Conservation (phyloP, 1,284 basidiomycete genomes). For the Leccinum solheimii region DNA sequence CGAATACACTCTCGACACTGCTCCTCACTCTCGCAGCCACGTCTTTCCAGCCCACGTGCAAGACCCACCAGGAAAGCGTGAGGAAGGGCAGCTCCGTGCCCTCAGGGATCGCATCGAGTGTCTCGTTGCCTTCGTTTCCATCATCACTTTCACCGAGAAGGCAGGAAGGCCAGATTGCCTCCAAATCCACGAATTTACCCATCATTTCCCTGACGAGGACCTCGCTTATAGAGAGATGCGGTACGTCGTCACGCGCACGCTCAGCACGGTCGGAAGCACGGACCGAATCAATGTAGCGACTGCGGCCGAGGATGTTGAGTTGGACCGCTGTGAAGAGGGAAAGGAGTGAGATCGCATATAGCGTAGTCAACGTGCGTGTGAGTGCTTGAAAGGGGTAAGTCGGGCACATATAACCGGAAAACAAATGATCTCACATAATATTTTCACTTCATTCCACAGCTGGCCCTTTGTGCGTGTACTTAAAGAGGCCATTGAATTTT, state of each 20-base stretch:
- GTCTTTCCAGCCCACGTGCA: slow-evolving; percentile 88
- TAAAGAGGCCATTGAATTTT: slow-evolving; percentile 18
- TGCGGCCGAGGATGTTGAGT: slow-evolving; percentile 80
- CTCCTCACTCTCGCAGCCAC: slow-evolving; percentile 70
- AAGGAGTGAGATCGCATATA: slow-evolving; percentile 82
- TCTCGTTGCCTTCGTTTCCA: slow-evolving; percentile 16
- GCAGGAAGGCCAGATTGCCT: slow-evolving; percentile 30
- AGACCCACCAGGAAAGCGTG: slow-evolving; percentile 88
- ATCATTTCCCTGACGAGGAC: slow-evolving; percentile 30
- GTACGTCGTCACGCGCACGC: slow-evolving; percentile 44
- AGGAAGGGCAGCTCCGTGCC: slow-evolving; percentile 78
- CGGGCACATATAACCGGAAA: background rate
- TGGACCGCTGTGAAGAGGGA: slow-evolving; percentile 82
- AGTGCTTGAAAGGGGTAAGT: slow-evolving; percentile 53
- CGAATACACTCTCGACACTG: slow-evolving; percentile 79
- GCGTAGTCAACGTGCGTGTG: slow-evolving; percentile 79
- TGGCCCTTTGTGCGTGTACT: slow-evolving; percentile 59
- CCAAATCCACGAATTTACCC: slow-evolving; percentile 26
- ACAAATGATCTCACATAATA: slow-evolving; percentile 56
- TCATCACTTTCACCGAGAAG: slow-evolving; percentile 16
- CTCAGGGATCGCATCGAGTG: slow-evolving; percentile 43
- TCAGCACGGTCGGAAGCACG: slow-evolving; percentile 64
- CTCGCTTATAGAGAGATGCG: slow-evolving; percentile 28
- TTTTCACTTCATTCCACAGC: slow-evolving; percentile 83
- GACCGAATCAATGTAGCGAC: slow-evolving; percentile 77